These are phyloP conservation scores for Malus asiatica DNA, from an alignment of 306 rosid species.

Conservation along the genomic window DNA sequence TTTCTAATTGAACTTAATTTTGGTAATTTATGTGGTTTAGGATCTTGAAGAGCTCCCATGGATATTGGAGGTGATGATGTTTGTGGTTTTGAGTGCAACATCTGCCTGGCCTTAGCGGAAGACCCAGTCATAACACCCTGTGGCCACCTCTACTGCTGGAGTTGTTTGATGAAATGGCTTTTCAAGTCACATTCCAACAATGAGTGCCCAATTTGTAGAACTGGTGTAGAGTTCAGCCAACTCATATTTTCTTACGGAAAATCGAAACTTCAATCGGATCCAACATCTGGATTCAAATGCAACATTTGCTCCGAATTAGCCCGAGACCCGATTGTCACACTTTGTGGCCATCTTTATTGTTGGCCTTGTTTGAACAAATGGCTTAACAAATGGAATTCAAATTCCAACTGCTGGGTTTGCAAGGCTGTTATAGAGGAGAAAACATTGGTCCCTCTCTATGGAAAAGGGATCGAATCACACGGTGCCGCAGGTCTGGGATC, in stretches of 20 bases:
- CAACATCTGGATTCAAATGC: neutral
- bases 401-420: neutral
- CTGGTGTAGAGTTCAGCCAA: constrained; percentile 1
- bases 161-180: constrained; percentile 17
- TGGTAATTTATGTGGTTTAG: neutral
- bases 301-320: neutral
- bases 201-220: constrained; percentile 4
- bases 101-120: constrained; percentile 11
- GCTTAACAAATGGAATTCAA: neutral
- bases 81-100: constrained; percentile 15
- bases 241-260: constrained; percentile 6
- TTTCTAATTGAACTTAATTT: neutral
- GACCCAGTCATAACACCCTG: constrained; percentile 15
- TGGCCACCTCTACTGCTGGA: constrained; percentile 24
- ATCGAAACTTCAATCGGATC: neutral
- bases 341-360: constrained; percentile 12
- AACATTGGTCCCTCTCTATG: neutral
- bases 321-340: neutral
- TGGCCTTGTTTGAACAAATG: constrained; percentile 4
- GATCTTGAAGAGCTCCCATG: neutral
- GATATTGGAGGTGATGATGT: neutral
- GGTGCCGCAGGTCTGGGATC: neutral
- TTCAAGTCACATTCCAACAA: neutral
- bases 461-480: neutral
- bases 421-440: constrained; percentile 3